Base-by-base conservation (phyloP, 139 green algal genomes). In the Picochlorum sp. region DNA sequence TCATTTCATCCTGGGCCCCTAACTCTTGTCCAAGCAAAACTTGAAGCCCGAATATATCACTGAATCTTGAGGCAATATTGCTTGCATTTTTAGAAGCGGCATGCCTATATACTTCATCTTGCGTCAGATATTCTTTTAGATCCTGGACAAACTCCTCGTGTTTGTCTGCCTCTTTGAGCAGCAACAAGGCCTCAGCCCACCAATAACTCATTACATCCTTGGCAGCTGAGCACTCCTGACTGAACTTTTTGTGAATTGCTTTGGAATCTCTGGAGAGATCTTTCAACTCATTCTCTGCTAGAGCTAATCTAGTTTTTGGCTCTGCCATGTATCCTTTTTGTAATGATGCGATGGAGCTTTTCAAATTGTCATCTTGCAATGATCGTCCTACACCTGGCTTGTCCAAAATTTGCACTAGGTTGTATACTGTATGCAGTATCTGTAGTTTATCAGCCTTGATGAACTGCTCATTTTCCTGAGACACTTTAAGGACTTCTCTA, bases 361-460 rank as follows among this genome's bases (percentile, higher is more conserved):
- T 50, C 47, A 93, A 60, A 13, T 15, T 37, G 16, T 49, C 69
- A 59, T 92, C 84, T 0, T 83, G 71, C 38, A 91, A 75, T 11
- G 84, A 91, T 68, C 56, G 80, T 4, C 80, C 57, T 6, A 86
- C 64, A n/a, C 73, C 75, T 11, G 69, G 55, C 34, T 47, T 37
- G 16, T 31, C 52, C 69, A 95, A 71, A 64, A 84, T 57, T 31
- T 72, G 24, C 1, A 49, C 68, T 58, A 96, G 79, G 73, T 96
- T 96, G 78, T 86, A 65, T 18, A 96, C 63, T 10, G 85, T 86
- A 77, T 96, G 90, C 62, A 96, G 78, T 44, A 72, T 73, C 77
- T 96, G 90, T 57, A 96, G 79, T 18, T 77, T 75, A 71, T 96
- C 89, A 14, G 80, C 68, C 5, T 77, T 70, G 4, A 95, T 68